These are phyloP conservation scores for Tillandsia leiboldiana DNA, from an alignment of 176 grass and related monocot species.

Conservation along the genomic window DNA sequence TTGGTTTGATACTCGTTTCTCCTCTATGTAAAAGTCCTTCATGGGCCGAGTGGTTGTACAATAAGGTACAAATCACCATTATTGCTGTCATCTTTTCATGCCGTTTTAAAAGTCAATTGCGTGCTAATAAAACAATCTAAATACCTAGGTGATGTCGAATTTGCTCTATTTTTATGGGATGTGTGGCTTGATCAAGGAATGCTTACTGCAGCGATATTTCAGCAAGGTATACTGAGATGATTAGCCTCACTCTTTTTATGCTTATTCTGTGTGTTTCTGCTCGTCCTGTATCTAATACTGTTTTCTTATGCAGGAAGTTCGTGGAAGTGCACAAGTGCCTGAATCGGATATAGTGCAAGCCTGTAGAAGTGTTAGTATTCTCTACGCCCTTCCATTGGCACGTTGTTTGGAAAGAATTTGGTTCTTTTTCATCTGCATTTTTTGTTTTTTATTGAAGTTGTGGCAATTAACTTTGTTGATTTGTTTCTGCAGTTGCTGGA, in stretches of 20 bases:
- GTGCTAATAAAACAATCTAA: background rate
- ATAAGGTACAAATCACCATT: constrained; percentile 49
- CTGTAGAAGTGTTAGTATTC: constrained; percentile 74
- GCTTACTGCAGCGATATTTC: constrained; percentile 88
- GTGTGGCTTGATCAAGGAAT: constrained; percentile 81
- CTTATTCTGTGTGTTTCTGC: background rate
- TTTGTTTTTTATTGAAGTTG: background rate
- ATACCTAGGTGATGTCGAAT: constrained; percentile 72
- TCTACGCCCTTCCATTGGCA: background rate
- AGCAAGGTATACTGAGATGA: constrained; percentile 51
- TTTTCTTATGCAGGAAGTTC: constrained; percentile 57
- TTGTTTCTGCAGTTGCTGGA: constrained; percentile 60
- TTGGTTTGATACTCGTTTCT: constrained; percentile 90
- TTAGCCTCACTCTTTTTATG: constrained; percentile 11
- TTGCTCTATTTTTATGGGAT: constrained; percentile 97
- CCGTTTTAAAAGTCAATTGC: background rate
- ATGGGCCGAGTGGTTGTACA: constrained; percentile 95
- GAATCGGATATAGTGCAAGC: constrained; percentile 95
- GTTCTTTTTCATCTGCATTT: background rate
- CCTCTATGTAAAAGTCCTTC: constrained; percentile 82
- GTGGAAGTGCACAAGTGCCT: constrained; percentile 69
- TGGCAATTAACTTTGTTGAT: background rate
- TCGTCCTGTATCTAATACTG: constrained; percentile 18
- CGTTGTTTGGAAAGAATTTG: background rate
- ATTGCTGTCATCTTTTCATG: background rate